These are phyloP conservation scores for Cladosporium sp. DNA, from an alignment of 2,329 filamentous ascomycete species.

Conservation along the genomic window DNA sequence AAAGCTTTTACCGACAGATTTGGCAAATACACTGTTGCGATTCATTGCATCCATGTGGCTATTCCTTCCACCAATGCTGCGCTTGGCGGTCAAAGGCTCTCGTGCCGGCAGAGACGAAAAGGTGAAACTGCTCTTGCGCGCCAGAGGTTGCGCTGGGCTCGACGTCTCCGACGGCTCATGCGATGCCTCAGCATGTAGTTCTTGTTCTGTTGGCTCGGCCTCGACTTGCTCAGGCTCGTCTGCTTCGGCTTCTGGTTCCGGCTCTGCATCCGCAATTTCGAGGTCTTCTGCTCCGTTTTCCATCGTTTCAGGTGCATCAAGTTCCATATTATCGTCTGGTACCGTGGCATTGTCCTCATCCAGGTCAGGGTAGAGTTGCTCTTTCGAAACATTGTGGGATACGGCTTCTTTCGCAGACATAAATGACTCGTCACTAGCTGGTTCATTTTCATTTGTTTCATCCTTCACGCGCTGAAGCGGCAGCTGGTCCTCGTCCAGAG, in stretches of 20 bases:
- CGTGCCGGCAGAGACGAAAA: constrained; percentile 91
- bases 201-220: constrained; percentile 41
- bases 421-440: constrained; percentile 46
- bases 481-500: constrained; percentile 28
- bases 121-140: constrained; percentile 91
- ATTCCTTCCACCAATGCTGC: constrained; percentile 73
- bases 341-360: constrained; percentile 35
- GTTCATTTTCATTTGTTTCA: constrained; percentile 28
- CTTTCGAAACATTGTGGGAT: constrained; percentile 28
- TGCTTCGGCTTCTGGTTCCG: constrained; percentile 40
- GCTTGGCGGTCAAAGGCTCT: constrained; percentile 81
- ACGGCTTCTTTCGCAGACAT: constrained; percentile 50
- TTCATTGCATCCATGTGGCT: constrained; percentile 67
- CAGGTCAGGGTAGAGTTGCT: constrained; percentile 29
- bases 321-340: constrained; percentile 23
- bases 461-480: constrained; percentile 34
- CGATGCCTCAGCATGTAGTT: constrained; percentile 36
- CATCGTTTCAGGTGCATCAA: constrained; percentile 30
- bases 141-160: constrained; percentile 71
- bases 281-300: constrained; percentile 40
- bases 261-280: constrained; percentile 29
- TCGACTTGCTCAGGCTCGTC: constrained; percentile 39
- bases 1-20: constrained; percentile 69
- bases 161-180: constrained; percentile 64
- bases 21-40: constrained; percentile 71